Evolutionary conservation across 139 green algal genomes (phyloP).

Genomic region (Raphidocelis subcapitata): DNA sequence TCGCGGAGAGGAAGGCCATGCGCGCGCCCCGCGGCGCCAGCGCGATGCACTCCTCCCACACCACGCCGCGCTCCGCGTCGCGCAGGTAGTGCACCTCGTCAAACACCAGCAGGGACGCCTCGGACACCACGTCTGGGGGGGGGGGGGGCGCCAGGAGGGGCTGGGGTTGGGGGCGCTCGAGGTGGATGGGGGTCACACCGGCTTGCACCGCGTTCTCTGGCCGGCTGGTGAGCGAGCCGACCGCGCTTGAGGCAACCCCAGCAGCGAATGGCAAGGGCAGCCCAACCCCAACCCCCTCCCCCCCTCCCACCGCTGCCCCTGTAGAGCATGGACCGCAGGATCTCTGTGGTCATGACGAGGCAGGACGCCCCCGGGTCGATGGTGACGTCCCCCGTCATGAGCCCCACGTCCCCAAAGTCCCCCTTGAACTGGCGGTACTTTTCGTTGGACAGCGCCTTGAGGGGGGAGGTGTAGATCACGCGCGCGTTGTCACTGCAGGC

Average conservation of each 20-base stretch:
- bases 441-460: constrained; percentile 98
- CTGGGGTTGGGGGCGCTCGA: not conserved
- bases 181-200: not conserved
- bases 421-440: constrained; percentile 67
- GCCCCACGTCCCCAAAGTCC: constrained; percentile 70
- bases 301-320: too few relatives aligned
- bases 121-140: constrained; percentile 84
- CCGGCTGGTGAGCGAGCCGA: too few relatives aligned
- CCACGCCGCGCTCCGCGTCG: constrained; percentile 95
- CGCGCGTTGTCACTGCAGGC: constrained; percentile 56
- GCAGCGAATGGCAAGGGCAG: too few relatives aligned
- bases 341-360: constrained; percentile 99
- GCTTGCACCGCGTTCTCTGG: too few relatives aligned
- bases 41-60: constrained; percentile 99
- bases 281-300: too few relatives aligned
- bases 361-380: constrained; percentile 88
- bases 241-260: too few relatives aligned
- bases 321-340: constrained; percentile 93
- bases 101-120: constrained; percentile 92
- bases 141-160: not conserved
- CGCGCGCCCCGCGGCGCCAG: constrained; percentile 68
- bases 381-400: constrained; percentile 93
- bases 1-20: constrained; percentile 94
- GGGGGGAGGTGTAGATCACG: constrained; percentile 94
- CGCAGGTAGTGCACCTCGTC: constrained; percentile 98